Evolutionary conservation across 805 yeast genomes (phyloP).

Genomic region (Metschnikowia rubicola): DNA sequence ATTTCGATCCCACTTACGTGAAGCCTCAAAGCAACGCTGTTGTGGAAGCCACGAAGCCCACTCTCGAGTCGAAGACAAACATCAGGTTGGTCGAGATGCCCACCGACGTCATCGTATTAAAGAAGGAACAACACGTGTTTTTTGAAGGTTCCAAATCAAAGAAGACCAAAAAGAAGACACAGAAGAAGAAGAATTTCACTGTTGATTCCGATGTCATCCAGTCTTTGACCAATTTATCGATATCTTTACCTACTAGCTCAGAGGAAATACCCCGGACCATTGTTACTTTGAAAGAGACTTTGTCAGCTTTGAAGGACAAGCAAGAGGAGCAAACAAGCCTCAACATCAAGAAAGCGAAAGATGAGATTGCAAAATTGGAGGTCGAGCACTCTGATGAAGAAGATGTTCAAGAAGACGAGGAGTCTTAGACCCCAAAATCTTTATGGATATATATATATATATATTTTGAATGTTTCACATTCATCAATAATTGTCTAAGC

Average conservation of each 20-base stretch:
- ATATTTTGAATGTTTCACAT: background rate
- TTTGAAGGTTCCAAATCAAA: constrained; percentile 47
- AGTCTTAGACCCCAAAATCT: background rate
- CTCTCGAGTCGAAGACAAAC: constrained; percentile 21
- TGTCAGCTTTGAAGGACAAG: constrained; percentile 60
- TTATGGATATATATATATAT: background rate
- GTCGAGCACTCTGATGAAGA: constrained; percentile 35
- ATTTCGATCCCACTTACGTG: constrained; percentile 77
- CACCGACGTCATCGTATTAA: constrained; percentile 58
- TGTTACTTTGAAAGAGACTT: constrained; percentile 67
- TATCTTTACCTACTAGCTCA: constrained; percentile 72
- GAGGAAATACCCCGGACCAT: constrained; percentile 68
- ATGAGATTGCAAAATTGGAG: constrained; percentile 67
- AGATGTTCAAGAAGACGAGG: constrained; percentile 37
- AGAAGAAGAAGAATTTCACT: constrained; percentile 55
- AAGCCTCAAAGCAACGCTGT: constrained; percentile 43
- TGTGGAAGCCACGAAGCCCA: constrained; percentile 25
- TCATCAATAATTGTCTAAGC: no score
- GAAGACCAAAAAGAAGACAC: constrained; percentile 45
- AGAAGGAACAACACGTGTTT: constrained; percentile 58
- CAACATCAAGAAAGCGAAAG: constrained; percentile 73
- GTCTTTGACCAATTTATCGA: constrained; percentile 68
- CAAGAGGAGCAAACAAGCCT: constrained; percentile 80
- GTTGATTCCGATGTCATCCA: constrained; percentile 80
- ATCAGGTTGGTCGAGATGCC: constrained; percentile 59